Evolutionary conservation across 2,329 filamentous ascomycete genomes (phyloP).

Genomic region (Cladosporium sp.): DNA sequence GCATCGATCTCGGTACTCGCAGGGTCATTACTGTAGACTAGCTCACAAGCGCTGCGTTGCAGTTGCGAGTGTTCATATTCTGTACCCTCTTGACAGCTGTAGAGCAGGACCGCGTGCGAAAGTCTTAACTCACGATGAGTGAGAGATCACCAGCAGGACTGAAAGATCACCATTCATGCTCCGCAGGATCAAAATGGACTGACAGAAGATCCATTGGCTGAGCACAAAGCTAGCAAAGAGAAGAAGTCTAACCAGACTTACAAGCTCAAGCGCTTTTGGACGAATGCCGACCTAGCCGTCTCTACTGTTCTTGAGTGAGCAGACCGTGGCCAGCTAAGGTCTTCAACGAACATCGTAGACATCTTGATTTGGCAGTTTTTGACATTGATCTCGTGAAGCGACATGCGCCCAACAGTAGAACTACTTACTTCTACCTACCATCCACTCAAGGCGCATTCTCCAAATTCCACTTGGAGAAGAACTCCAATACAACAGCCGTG

Average conservation of each 20-base stretch:
- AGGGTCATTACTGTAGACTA: background rate
- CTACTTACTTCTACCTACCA: background rate
- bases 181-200: background rate
- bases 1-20: background rate
- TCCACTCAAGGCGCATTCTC: conserved; percentile 24
- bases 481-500: conserved; percentile 29
- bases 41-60: background rate
- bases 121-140: too few relatives aligned
- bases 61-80: background rate
- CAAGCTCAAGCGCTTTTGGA: background rate
- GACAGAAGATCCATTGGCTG: background rate
- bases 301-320: background rate
- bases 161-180: background rate
- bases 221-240: background rate
- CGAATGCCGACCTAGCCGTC: background rate
- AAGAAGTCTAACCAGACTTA: background rate
- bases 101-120: background rate
- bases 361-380: background rate
- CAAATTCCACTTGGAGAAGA: conserved; percentile 29
- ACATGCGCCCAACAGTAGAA: background rate
- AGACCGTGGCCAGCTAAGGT: background rate
- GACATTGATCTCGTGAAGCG: background rate
- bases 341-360: background rate
- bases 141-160: background rate
- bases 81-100: background rate